Base-by-base conservation (phyloP, 1,139 yeast species). In the Scheffersomyces quercinus region DNA sequence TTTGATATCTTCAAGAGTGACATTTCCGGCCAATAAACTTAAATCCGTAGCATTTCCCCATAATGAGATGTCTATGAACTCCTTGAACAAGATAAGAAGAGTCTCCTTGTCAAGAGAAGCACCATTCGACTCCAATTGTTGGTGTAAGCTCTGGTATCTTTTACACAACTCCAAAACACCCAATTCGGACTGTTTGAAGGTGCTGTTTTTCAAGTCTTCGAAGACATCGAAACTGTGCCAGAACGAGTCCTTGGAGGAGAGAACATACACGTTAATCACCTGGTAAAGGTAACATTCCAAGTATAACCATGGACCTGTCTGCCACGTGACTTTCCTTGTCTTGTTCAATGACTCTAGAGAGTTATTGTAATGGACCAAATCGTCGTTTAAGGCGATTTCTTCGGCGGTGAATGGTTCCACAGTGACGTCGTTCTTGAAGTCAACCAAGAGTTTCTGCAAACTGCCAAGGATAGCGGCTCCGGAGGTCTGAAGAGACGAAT, bases 11-110 rank as follows among this genome's bases (percentile, higher is more conserved):
- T 90, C 97, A 33, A 89, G 65, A 3, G 76, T 62, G 6, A 93
- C 82, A 35, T 88, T 88, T 44, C 88, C 89, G 4, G 95, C 91
- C 51, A 93, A 73, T 47, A 95, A 72, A 0, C 97, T 89, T 58
- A 93, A 76, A 66, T 93, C 99, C 5, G 97, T 89, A 20, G 98
- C 97, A 65, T 93, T 93, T 20, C 99, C 99, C 99, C 99, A 93
- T 46, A 93, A 72, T 0, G 97, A 88, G 48, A 93, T 82, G 59
- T 90, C 97, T 37, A 87, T 68, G 56, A 90, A 88, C 61, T 95
- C 99, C 50, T 76, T 75, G 66, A 85, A 85, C 40, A 83, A 65
- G n/a, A 79, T 59, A 48, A 74, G 62, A 50, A 85, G 67, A 0
- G 77, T 67, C n/a, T 77, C 82, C 3, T 56, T 52, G 46, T 75